Conservation (phyloP, 371 early-diverging fungal genomes). For the Apophysomyces ossiformis region DNA sequence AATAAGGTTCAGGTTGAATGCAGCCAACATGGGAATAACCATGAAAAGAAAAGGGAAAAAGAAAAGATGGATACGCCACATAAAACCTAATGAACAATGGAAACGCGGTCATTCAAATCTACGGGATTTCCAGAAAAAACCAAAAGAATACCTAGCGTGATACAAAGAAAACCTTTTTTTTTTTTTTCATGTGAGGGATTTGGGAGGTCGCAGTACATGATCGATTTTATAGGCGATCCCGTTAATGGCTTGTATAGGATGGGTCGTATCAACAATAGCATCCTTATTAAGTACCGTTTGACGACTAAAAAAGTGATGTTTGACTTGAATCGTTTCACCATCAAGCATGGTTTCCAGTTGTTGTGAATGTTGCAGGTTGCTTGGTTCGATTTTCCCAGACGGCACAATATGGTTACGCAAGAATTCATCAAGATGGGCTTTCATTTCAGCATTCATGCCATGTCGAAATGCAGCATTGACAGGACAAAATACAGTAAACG, state of each 20-base stretch:
- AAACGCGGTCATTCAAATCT: slow-evolving; percentile 7
- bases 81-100: slow-evolving; percentile 12
- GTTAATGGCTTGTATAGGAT: slow-evolving; percentile 42
- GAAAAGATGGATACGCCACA: slow-evolving; percentile 8
- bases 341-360: slow-evolving; percentile 30
- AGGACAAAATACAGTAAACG: slow-evolving; percentile 48
- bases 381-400: slow-evolving; percentile 22
- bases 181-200: slow-evolving; percentile 14
- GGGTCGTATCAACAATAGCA: slow-evolving; percentile 33
- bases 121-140: slow-evolving; percentile 11
- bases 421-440: slow-evolving; percentile 31
- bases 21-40: slow-evolving; percentile 7
- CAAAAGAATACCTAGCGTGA: slow-evolving; percentile 4
- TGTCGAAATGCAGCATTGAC: slow-evolving; percentile 44
- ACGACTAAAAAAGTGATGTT: slow-evolving; percentile 30
- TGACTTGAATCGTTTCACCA: slow-evolving; percentile 30
- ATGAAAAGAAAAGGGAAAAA: slow-evolving; percentile 9
- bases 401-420: slow-evolving; percentile 46
- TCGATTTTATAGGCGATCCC: slow-evolving; percentile 54
- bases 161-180: slow-evolving; percentile 6
- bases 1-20: slow-evolving; percentile 10
- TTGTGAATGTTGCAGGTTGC: slow-evolving; percentile 21
- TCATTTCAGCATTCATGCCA: slow-evolving; percentile 20
- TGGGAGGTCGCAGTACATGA: slow-evolving; percentile 35
- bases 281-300: slow-evolving; percentile 33